Base-by-base conservation (phyloP, 1,139 yeast species). In the Zygosaccharomyces pseudobailii region DNA sequence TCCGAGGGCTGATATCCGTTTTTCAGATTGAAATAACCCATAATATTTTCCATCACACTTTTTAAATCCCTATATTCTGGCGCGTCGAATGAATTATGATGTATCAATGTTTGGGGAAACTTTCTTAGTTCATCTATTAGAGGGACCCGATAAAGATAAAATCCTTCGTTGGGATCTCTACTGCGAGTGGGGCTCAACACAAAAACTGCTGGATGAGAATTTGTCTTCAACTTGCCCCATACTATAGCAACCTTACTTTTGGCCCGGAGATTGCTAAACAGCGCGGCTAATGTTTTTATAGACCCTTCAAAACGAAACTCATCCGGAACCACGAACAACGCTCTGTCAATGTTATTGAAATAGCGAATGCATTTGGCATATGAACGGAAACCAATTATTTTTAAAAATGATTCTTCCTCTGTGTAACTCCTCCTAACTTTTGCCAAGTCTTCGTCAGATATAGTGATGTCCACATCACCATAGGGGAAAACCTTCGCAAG, bases 371-470 rank as follows among this genome's bases (percentile, higher is more conserved):
- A 66, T 20, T 62, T 59, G 2, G 61, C 51, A 4, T 73, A 58
- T 22, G 71, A 66, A 47, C 84, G 68, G 65, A 89, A 89, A 0
- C 96, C 95, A 7, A 89, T 56, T 2, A 90, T 66, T 50, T 80
- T 78, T 33, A 82, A 61, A 25, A 69, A 65, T 0, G 80, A 74
- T 3, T 66, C 69, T 4, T 61, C 63, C 3, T 66, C 67, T 6
- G 63, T 62, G 38, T 69, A 70, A 47, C 72, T 71, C 30, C 63
- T 57, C 27, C 68, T 59, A 3, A 76, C 54, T 32, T 63, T 55
- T 3, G 55, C 55, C 6, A 72, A 50, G 4, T 70, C 69, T 1
- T 66, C 66, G 6, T 68, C 68, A 10, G 58, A 33, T 19, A 79
- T 59, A 3, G 69, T 67, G 7, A 79, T 62, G 24, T 63, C 59